Conservation (phyloP, 495 filamentous ascomycete genomes). For the Podospora sp. region DNA sequence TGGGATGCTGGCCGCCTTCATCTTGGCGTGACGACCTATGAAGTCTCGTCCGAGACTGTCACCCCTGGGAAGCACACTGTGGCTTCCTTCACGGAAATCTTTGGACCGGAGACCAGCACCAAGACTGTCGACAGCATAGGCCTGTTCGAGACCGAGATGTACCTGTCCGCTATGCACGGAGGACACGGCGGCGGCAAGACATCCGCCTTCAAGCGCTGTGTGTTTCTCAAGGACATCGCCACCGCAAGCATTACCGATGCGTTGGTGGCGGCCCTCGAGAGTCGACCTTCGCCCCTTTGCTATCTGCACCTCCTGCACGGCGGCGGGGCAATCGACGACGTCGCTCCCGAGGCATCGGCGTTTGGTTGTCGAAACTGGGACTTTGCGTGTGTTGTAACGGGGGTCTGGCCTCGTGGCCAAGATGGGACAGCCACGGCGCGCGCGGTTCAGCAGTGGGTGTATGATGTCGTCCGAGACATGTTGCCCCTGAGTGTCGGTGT, state of each 20-base stretch:
- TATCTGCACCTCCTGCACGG: constrained; percentile 68
- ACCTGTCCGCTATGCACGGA: constrained; percentile 62
- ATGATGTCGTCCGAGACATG: constrained; percentile 50
- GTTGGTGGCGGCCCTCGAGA: constrained; percentile 51
- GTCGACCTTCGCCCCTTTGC: constrained; percentile 57
- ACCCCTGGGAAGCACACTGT: constrained; percentile 13
- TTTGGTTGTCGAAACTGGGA: constrained; percentile 68
- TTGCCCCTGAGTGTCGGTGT: constrained; percentile 56
- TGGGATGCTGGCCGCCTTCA: constrained; percentile 50
- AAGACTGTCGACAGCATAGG: constrained; percentile 51
- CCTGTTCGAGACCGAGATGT: constrained; percentile 64
- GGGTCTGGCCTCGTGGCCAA: constrained; percentile 61
- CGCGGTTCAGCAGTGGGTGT: constrained; percentile 58
- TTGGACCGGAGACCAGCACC: constrained; percentile 42
- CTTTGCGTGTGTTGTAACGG: constrained; percentile 66
- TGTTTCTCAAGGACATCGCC: constrained; percentile 61
- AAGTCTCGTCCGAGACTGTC: constrained; percentile 40
- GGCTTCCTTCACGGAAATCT: constrained; percentile 32
- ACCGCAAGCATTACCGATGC: constrained; percentile 37
- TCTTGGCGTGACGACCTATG: constrained; percentile 59
- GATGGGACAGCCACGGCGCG: constrained; percentile 52
- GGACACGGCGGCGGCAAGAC: constrained; percentile 62
- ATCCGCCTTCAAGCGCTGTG: constrained; percentile 66
- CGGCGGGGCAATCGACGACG: constrained; percentile 55
- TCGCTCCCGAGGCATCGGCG: constrained; percentile 53